A percentile compares a stretch with the other conserved stretches of the same genome.
These are phyloP conservation scores for Amanita brunnescens DNA, from an alignment of 768 basidiomycete species.

Conservation along the genomic window DNA sequence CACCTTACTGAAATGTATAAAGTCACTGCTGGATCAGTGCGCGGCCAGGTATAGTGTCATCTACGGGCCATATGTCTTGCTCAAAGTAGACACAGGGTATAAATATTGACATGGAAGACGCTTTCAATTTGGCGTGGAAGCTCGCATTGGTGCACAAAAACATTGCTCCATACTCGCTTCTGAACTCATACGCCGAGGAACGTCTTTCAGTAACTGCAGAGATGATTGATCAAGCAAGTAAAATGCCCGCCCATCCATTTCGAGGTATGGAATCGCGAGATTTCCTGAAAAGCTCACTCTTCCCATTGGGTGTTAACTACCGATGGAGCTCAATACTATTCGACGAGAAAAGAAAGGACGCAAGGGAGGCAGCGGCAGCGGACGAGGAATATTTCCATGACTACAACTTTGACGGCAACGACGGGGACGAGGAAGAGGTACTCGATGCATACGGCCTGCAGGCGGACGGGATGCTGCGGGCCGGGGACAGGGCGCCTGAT, in stretches of 20 bases:
- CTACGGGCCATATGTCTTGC: background rate
- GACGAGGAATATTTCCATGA: background rate
- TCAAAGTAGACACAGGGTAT: constrained; percentile 18
- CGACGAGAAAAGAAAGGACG: constrained; percentile 16
- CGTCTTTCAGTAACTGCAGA: constrained; percentile 37
- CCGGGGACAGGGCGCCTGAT: constrained; percentile 39
- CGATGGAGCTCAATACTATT: constrained; percentile 33
- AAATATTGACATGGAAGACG: constrained; percentile 29
- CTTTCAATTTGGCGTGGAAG: constrained; percentile 39
- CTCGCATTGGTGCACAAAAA: constrained; percentile 31
- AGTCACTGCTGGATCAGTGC: background rate
- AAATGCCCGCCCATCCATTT: constrained; percentile 18
- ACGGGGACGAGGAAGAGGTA: constrained; percentile 24
- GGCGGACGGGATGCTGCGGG: constrained; percentile 20
- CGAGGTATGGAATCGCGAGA: constrained; percentile 3
- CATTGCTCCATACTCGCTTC: constrained; percentile 24
- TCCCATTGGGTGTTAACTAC: constrained; percentile 37
- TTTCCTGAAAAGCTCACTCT: constrained; percentile 15
- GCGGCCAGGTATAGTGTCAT: background rate
- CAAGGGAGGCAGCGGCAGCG: background rate
- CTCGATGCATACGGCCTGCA: constrained; percentile 15
- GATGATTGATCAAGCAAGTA: constrained; percentile 34
- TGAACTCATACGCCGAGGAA: constrained; percentile 34
- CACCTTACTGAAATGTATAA: background rate
- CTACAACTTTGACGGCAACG: background rate